phyloP scores from a whole-genome alignment of 306 rosid species.

The Trichosanthes truncata region DNA sequence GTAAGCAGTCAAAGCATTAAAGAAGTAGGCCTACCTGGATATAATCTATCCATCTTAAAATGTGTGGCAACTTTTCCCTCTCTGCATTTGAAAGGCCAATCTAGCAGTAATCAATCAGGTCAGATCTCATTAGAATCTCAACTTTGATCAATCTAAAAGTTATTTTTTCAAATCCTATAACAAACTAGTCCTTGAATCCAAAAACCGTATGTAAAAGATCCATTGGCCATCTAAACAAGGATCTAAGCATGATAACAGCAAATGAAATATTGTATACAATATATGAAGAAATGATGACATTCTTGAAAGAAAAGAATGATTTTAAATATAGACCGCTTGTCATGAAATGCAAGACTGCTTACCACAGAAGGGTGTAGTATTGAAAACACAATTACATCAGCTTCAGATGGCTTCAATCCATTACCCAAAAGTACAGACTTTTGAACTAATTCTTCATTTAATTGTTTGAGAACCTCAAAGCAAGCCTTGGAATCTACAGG shows the following conservation, averaged over 20 bases:
- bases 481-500: constrained; percentile 34
- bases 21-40: constrained; percentile 53
- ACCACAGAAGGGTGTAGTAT: constrained; percentile 70
- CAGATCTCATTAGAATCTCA: constrained; percentile 16
- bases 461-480: constrained; percentile 47
- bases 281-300: neutral
- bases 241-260: neutral
- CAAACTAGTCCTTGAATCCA: constrained; percentile 1
- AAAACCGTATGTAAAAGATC: neutral
- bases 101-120: constrained; percentile 46
- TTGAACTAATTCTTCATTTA: constrained; percentile 48
- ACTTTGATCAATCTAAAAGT: neutral
- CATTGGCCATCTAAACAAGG: neutral
- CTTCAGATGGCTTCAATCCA: constrained; percentile 66
- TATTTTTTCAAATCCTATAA: neutral
- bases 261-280: neutral
- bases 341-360: constrained; percentile 11
- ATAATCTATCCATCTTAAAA: constrained; percentile 78
- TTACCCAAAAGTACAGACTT: constrained; percentile 63
- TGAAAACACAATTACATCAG: constrained; percentile 67
- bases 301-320: neutral
- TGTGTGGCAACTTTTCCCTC: constrained; percentile 52
- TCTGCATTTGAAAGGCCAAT: constrained; percentile 45
- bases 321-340: neutral
- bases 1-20: neutral